Conservation (phyloP, 495 filamentous ascomycete species). For the Neurospora intermedia region DNA sequence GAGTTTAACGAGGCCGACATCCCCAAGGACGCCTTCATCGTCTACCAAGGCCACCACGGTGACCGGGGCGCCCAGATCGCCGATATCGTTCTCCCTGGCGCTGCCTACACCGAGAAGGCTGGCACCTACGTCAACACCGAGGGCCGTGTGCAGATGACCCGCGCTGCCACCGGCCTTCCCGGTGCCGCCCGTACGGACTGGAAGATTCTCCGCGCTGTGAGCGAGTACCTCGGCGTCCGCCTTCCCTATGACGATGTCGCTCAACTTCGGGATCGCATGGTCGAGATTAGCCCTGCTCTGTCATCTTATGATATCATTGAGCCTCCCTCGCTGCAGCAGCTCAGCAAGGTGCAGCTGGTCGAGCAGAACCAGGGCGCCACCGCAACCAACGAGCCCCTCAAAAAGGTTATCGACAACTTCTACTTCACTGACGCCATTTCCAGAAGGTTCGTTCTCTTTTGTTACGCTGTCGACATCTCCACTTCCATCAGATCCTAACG, state of each 20-base stretch:
- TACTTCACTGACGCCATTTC: slow-evolving; percentile 96
- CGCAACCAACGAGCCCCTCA: slow-evolving; percentile 54
- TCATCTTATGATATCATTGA: slow-evolving; percentile 86
- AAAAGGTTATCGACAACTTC: slow-evolving; percentile 83
- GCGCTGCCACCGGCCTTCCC: slow-evolving; percentile 72
- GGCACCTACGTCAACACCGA: slow-evolving; percentile 97
- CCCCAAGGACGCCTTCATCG: slow-evolving; percentile 86
- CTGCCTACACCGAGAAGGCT: slow-evolving; percentile 95
- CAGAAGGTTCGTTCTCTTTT: slow-evolving; percentile 54
- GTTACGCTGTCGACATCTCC: not conserved
- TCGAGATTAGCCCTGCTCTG: slow-evolving; percentile 82
- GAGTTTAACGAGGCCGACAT: slow-evolving; percentile 72
- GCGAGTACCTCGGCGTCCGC: slow-evolving; percentile 79
- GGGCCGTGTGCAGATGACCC: slow-evolving; percentile 85
- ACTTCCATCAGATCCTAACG: not conserved
- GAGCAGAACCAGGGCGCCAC: slow-evolving; percentile 88
- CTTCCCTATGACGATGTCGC: slow-evolving; percentile 91
- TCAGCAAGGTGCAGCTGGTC: slow-evolving; percentile 85
- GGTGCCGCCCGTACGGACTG: slow-evolving; percentile 91
- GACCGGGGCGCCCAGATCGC: slow-evolving; percentile 87
- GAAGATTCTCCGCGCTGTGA: slow-evolving; percentile 91
- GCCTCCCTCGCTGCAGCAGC: slow-evolving; percentile 51
- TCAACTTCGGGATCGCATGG: slow-evolving; percentile 80
- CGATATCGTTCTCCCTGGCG: slow-evolving; percentile 86
- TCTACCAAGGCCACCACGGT: slow-evolving; percentile 98